Evolutionary conservation across 2,329 filamentous ascomycete genomes (phyloP).

Genomic region (Curvularia hawaiiensis): DNA sequence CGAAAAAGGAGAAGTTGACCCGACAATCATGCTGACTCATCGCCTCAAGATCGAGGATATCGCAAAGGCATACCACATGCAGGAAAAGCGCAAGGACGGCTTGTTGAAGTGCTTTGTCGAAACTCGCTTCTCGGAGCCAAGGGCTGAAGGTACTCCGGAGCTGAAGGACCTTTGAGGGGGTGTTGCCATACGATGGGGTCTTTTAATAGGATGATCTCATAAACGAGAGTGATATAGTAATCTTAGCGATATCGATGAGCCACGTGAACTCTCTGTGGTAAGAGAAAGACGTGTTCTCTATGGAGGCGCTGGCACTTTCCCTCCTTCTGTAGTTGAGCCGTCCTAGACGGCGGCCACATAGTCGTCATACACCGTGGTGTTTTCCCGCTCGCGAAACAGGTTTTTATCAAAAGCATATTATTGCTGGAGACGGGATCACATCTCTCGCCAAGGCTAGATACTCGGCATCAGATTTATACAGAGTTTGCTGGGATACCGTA

Average conservation of each 20-base stretch:
- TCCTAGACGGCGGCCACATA: not conserved
- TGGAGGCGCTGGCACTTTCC: not conserved
- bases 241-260: not conserved
- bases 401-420: not conserved
- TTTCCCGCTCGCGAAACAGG: not conserved
- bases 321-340: not conserved
- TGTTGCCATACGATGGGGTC: not conserved
- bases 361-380: not conserved
- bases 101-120: conserved; percentile 81
- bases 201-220: no score
- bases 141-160: conserved; percentile 55
- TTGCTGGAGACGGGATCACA: not conserved
- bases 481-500: not conserved
- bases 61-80: conserved; percentile 58
- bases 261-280: not conserved
- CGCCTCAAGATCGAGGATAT: conserved; percentile 62
- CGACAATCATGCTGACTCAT: conserved; percentile 80
- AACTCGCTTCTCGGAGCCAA: conserved; percentile 54
- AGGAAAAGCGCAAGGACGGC: conserved; percentile 72
- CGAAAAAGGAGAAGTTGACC: conserved; percentile 70
- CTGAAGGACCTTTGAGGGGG: conserved; percentile 45
- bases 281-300: not conserved
- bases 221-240: not conserved
- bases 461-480: not conserved
- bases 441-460: not conserved